These are phyloP conservation scores for Brassica balearica DNA, from an alignment of 441 rosid species.

Conservation along the genomic window DNA sequence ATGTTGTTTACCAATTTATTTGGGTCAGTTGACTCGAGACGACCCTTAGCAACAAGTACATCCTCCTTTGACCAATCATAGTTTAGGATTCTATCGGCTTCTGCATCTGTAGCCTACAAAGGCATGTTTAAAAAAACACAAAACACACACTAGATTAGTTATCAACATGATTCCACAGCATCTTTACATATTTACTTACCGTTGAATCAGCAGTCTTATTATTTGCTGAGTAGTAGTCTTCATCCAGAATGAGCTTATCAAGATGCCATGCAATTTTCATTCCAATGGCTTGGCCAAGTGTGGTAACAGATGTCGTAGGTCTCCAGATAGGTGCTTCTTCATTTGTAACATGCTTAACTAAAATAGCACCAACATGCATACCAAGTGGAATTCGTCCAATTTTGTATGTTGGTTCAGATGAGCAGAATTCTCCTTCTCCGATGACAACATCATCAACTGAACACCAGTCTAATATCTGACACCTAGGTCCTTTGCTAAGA, in stretches of 20 bases:
- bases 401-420: background rate
- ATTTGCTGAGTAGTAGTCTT: background rate
- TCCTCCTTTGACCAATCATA: too few relatives aligned
- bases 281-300: background rate
- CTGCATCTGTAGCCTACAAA: too few relatives aligned
- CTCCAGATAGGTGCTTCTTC: background rate
- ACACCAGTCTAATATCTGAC: background rate
- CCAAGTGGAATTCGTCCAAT: background rate
- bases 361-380: background rate
- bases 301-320: slow-evolving; percentile 1
- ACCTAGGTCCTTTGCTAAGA: background rate
- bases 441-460: slow-evolving; percentile 1
- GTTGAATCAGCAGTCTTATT: too few relatives aligned
- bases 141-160: too few relatives aligned
- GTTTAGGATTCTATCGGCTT: too few relatives aligned
- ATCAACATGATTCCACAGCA: too few relatives aligned
- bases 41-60: background rate
- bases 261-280: background rate
- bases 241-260: background rate
- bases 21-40: background rate
- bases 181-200: too few relatives aligned
- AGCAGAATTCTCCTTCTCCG: background rate
- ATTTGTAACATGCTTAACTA: background rate
- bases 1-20: background rate
- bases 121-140: too few relatives aligned